Evolutionary conservation across 169 alveolate species (phyloP).

Genomic region (Cyclospora cayetanensis): DNA sequence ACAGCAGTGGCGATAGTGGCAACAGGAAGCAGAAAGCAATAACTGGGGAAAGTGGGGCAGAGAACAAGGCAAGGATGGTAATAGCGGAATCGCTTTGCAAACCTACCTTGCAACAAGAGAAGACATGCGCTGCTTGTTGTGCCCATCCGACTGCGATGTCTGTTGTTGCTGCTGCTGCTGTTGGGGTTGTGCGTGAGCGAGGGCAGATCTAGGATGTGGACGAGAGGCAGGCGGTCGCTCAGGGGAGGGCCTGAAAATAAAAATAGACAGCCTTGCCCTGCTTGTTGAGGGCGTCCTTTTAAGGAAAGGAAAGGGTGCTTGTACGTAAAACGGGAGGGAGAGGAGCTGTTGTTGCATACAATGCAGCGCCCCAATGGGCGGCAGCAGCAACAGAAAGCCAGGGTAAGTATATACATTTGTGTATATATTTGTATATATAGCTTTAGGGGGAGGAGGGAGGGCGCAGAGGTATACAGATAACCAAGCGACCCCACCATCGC

Average conservation of each 20-base stretch:
- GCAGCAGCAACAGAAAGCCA: background rate
- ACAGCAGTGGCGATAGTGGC: background rate
- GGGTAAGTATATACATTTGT: too few species aligned
- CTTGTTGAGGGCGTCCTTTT: background rate
- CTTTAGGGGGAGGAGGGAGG: background rate
- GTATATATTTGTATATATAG: too few species aligned
- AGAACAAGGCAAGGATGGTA: background rate
- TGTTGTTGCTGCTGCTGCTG: conserved; percentile 3
- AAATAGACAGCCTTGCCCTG: background rate
- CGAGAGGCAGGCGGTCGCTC: background rate
- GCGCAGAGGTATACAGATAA: background rate
- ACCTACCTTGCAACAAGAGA: background rate
- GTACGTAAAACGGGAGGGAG: background rate
- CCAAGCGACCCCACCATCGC: background rate
- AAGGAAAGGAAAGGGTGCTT: background rate
- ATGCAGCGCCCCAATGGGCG: background rate
- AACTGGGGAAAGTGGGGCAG: background rate
- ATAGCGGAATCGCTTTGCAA: background rate
- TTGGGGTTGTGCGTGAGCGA: background rate
- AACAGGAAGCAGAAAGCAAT: background rate
- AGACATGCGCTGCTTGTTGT: background rate
- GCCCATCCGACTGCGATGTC: background rate
- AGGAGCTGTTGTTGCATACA: background rate
- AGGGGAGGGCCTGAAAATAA: background rate
- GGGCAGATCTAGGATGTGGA: background rate